Evolutionary conservation across 2,329 filamentous ascomycete genomes (phyloP), one percentile per base, ranked within the genome.

Genomic region (Epichloe sp.): DNA sequence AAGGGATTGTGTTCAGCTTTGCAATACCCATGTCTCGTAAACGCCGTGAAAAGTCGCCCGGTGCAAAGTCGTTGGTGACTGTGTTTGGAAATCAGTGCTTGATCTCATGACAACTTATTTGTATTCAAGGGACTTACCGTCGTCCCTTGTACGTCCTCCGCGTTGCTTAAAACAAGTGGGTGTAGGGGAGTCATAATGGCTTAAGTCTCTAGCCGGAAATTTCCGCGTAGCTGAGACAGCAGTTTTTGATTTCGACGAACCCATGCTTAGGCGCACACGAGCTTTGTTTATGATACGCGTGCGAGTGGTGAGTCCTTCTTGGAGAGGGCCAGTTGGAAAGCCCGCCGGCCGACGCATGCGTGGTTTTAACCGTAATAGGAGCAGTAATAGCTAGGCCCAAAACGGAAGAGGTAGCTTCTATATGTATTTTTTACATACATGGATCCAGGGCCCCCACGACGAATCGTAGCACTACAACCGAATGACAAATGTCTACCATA

Each of bases 171-270:
- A 12, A 12, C 8, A 31, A 12, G 6, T 7, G 23, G 34, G 34
- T 11, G n/a, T 15, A 19, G 23, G 26, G 5, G 11, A 35, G 11
- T 42, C 26, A 35, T 48, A 23, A 4, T n/a, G 38, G 26, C 47
- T 42, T 35, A 21, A 8, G 26, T 41, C 41, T 35, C 19, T 37
- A 31, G 15, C 6, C 11, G 34, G 49, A 11, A 23, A 47, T 10
- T 17, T 41, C 6, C 49, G 37, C 36, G 21, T 35, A 14, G 15
- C 15, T 31, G 15, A 14, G 1, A 38, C 17, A 36, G 38, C 14
- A 17, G 14, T 41, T 12, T 44, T 52, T 14, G 50, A 52, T n/a
- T 23, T 23, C n/a, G 34, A 48, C 4, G 50, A 52, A 34, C 50
- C 50, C 50, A 52, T 52, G 10, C 8, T 17, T 17, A 19, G 7